Percentiles rank a stretch among this genome's conserved stretches.
Evolutionary conservation across 176 grass and related monocot genomes (phyloP).

Genomic region (Aegilops sharonensis): DNA sequence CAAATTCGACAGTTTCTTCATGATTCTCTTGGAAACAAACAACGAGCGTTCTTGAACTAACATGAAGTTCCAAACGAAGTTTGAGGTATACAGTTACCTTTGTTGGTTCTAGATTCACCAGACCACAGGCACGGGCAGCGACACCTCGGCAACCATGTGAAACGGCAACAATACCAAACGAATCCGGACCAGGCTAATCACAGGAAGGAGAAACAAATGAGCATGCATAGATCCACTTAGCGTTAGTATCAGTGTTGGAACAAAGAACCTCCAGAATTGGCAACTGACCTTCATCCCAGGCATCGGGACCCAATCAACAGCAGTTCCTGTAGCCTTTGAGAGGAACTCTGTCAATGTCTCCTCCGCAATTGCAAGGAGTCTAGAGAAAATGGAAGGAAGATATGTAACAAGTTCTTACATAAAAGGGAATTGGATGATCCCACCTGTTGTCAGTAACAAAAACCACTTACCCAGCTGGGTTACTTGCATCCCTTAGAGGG

Average conservation of each 20-base stretch:
- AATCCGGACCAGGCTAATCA: conserved; percentile 99
- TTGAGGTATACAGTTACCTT: conserved; percentile 51
- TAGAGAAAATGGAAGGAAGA: conserved; percentile 14
- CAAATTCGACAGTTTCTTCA: background rate
- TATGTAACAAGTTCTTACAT: background rate
- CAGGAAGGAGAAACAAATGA: conserved; percentile 4
- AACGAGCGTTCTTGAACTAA: background rate
- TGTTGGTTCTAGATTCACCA: conserved; percentile 94
- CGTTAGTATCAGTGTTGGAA: background rate
- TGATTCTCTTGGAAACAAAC: background rate
- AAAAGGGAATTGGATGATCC: background rate
- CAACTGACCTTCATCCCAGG: conserved; percentile 95
- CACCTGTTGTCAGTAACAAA: background rate
- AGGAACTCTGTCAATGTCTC: conserved; percentile 99
- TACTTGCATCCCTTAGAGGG: conserved; percentile 74
- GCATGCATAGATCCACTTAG: background rate
- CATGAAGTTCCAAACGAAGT: background rate
- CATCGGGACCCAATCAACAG: conserved; percentile 99
- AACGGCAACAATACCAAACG: conserved; percentile 93
- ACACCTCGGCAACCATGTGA: conserved; percentile 92
- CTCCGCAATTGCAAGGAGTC: conserved; percentile 89
- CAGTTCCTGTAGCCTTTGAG: conserved; percentile 99
- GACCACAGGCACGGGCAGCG: conserved; percentile 96
- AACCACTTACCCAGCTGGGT: conserved; percentile 85
- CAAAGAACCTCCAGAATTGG: background rate